These are phyloP conservation scores for Aspergillus intermedius DNA, from an alignment of 2,329 filamentous ascomycete species.

Conservation along the genomic window DNA sequence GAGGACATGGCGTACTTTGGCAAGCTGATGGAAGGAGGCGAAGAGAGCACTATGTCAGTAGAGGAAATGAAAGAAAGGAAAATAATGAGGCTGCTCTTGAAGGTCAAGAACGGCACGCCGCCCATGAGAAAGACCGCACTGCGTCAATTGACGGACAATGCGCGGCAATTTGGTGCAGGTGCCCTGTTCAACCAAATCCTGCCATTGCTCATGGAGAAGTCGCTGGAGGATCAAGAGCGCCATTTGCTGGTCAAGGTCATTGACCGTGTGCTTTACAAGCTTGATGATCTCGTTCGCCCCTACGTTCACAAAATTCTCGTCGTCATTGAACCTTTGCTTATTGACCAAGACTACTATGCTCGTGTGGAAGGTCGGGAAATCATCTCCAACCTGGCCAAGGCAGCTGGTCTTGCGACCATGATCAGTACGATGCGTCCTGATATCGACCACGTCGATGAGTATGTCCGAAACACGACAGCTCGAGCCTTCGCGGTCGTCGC, in stretches of 20 bases:
- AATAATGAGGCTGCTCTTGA: slow-evolving; percentile 92
- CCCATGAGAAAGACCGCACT: slow-evolving; percentile 98
- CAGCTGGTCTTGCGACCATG: slow-evolving; percentile 95
- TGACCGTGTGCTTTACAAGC: slow-evolving; percentile 95
- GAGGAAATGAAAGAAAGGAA: slow-evolving; percentile 97
- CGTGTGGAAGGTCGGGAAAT: slow-evolving; percentile 97
- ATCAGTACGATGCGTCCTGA: slow-evolving; percentile 98
- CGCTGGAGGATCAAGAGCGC: slow-evolving; percentile 92
- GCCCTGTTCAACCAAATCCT: slow-evolving; percentile 96
- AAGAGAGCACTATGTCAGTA: slow-evolving; percentile 85
- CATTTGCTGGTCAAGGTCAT: slow-evolving; percentile 99
- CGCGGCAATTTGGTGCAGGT: slow-evolving; percentile 88
- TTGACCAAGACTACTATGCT: slow-evolving; percentile 98
- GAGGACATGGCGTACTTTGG: slow-evolving; percentile 99
- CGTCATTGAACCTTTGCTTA: slow-evolving; percentile 96
- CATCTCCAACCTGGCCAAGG: slow-evolving; percentile 95
- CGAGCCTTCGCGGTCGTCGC: slow-evolving; percentile 96
- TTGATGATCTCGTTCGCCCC: slow-evolving; percentile 90
- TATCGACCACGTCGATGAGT: slow-evolving; percentile 97
- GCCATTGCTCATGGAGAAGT: slow-evolving; percentile 96
- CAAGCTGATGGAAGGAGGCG: slow-evolving; percentile 87
- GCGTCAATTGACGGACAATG: slow-evolving; percentile 95
- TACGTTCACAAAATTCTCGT: slow-evolving; percentile 98
- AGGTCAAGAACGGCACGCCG: slow-evolving; percentile 98
- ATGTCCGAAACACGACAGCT: slow-evolving; percentile 95